These are phyloP conservation scores for Dipteronia sinensis DNA, from an alignment of 345 rosid species.

Conservation along the genomic window DNA sequence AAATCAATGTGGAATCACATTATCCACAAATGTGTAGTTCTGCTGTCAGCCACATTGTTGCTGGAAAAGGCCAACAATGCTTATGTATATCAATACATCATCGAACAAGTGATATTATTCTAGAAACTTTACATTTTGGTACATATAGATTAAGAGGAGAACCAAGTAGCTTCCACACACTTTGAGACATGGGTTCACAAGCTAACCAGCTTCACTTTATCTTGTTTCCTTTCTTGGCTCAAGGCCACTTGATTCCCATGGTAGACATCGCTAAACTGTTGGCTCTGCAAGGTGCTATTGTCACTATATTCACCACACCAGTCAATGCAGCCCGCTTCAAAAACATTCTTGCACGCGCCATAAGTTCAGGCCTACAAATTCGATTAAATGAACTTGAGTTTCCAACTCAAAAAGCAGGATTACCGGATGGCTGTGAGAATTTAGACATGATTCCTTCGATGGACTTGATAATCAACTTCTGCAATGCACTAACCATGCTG, in stretches of 20 bases:
- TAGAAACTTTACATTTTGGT: too few species aligned
- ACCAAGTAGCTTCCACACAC: too few species aligned
- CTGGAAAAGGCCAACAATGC: neutral
- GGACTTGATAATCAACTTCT: conserved; percentile 10
- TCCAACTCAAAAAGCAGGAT: conserved; percentile 20
- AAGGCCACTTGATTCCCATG: conserved; percentile 52
- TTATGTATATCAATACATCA: neutral
- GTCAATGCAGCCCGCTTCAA: conserved; percentile 27
- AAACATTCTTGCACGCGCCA: conserved; percentile 20
- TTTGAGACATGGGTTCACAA: neutral
- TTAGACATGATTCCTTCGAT: neutral
- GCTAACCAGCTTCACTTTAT: conserved; percentile 21
- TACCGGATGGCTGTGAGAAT: conserved; percentile 23
- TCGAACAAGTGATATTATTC: too few species aligned
- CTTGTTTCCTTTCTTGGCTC: conserved; percentile 45
- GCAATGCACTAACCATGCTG: conserved; percentile 11
- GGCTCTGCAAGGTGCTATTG: conserved; percentile 30
- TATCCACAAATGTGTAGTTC: neutral
- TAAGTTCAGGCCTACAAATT: conserved; percentile 25
- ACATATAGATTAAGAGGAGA: too few species aligned
- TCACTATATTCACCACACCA: conserved; percentile 36
- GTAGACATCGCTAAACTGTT: conserved; percentile 39
- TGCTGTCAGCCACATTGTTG: neutral
- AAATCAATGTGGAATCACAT: neutral
- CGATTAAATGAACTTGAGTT: conserved; percentile 6